Evolutionary conservation across 768 basidiomycete genomes (phyloP).

Genomic region (Lactarius psammicola): DNA sequence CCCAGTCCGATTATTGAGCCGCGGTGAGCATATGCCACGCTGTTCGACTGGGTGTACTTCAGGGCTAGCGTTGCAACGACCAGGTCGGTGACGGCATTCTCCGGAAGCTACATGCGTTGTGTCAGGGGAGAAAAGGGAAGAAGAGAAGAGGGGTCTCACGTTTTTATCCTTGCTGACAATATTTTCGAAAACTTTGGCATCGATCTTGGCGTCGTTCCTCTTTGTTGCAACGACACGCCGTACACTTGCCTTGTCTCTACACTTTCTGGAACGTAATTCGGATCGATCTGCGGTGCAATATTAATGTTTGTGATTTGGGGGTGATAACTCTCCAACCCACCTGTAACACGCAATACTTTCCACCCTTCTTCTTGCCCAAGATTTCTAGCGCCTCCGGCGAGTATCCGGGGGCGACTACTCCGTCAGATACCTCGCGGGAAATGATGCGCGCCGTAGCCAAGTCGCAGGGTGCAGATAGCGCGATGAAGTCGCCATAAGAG

Average conservation of each 20-base stretch:
- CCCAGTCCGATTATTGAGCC: slow-evolving; percentile 95
- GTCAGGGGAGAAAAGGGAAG: not conserved
- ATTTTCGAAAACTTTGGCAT: slow-evolving; percentile 76
- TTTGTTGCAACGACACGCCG: slow-evolving; percentile 88
- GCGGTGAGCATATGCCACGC: slow-evolving; percentile 90
- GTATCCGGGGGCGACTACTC: slow-evolving; percentile 96
- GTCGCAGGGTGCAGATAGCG: slow-evolving; percentile 89
- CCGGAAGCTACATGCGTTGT: slow-evolving; percentile 57
- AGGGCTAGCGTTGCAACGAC: slow-evolving; percentile 95
- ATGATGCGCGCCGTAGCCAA: slow-evolving; percentile 94
- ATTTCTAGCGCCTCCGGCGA: slow-evolving; percentile 84
- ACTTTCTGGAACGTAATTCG: slow-evolving; percentile 70
- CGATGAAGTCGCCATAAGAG: slow-evolving; percentile 98
- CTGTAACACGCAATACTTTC: slow-evolving; percentile 97
- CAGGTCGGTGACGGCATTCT: slow-evolving; percentile 79
- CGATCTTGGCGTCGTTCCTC: slow-evolving; percentile 87
- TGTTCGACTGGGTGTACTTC: slow-evolving; percentile 99
- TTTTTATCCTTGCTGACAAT: slow-evolving; percentile 87
- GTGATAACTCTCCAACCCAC: slow-evolving; percentile 40
- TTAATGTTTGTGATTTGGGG: not conserved
- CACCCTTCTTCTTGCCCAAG: slow-evolving; percentile 93
- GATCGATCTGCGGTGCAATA: slow-evolving; percentile 67
- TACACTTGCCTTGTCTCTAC: slow-evolving; percentile 95
- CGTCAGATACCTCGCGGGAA: slow-evolving; percentile 98
- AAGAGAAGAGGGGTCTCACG: slow-evolving; percentile 42